Evolutionary conservation across 352 stramenopile genomes (phyloP), one percentile per base, ranked within the genome.

Genomic region (Phytopythium litorale): DNA sequence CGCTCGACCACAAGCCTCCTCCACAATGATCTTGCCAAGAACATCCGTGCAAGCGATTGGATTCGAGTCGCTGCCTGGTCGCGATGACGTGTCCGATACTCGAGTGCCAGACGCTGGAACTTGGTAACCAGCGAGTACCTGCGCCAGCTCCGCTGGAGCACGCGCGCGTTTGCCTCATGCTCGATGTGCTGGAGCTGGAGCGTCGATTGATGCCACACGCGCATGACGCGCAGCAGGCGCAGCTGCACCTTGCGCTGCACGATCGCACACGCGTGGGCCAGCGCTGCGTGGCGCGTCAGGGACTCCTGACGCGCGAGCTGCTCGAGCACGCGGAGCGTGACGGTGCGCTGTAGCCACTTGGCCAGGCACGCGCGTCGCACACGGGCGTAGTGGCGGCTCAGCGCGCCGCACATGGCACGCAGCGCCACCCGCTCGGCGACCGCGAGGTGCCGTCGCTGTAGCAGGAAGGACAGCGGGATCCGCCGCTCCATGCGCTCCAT

Each of bases 201-300:
- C 35, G 56, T 70, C 1, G 37, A 8, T 5, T 55, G 30, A 9
- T 42, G 52, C 73, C 73, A 81, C 2, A 54, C 32, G 4, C 18
- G 13, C 2, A 70, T 33, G 4, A 62, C 40, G 1, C 5, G 3
- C 4, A 62, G 61, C 38, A 67, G 50, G 5, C 66, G 48, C 2
- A 60, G 7, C 8, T 65, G n/a, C 28, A 77, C 43, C 18, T 74
- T 72, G 7, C 63, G 56, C 63, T 79, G 71, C 7, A 82, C 45
- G 61, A 82, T 71, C 33, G 66, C 71, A 28, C 62, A 78, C 30
- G 74, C 74, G 46, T 78, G 71, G 2, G 71, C 66, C 37, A 82
- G 62, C 42, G 58, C 72, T 7, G 66, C 65, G 28, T 79, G 71
- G 8, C 61, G 63, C 0, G 28, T 56, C 2, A 78, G 11, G 15